These are phyloP conservation scores for Artemisia annua DNA, from an alignment of 129 eudicot species.

Conservation along the genomic window DNA sequence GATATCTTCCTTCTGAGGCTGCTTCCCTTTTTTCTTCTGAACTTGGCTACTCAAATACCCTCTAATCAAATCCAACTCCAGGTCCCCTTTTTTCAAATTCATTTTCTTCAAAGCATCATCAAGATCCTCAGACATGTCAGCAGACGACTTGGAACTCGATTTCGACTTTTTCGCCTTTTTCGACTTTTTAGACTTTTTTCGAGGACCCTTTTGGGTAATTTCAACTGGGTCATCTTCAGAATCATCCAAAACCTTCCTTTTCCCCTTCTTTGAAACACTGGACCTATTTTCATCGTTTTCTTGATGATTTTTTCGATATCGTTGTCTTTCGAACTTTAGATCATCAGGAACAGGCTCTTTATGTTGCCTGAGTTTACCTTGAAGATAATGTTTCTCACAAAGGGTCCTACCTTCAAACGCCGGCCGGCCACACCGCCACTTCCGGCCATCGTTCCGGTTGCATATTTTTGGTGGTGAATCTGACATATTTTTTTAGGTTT, in stretches of 20 bases:
- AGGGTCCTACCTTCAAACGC: constrained; percentile 71
- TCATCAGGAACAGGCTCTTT: constrained; percentile 78
- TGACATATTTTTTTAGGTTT: too few species aligned
- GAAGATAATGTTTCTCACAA: constrained; percentile 75
- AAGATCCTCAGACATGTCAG: constrained; percentile 53
- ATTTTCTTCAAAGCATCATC: constrained; percentile 72
- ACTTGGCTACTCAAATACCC: constrained; percentile 64
- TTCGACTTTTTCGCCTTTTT: constrained; percentile 5
- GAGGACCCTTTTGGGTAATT: constrained; percentile 4
- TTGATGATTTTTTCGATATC: constrained; percentile 17
- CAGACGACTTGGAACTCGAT: constrained; percentile 31
- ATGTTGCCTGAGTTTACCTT: constrained; percentile 62
- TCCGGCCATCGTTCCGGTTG: constrained; percentile 80
- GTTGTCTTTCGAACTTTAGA: constrained; percentile 62
- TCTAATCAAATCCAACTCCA: constrained; percentile 77
- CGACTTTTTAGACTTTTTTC: constrained; percentile 12
- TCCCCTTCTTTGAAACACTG: constrained; percentile 22
- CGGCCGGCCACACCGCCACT: constrained; percentile 87
- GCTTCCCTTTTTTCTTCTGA: constrained; percentile 66
- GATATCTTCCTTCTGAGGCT: constrained; percentile 37
- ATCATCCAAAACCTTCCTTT: neutral
- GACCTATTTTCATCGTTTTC: constrained; percentile 23
- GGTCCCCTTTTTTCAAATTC: constrained; percentile 76
- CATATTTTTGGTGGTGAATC: too few species aligned
- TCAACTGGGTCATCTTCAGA: neutral